A percentile compares a stretch with the other conserved stretches of the same genome.
Evolutionary conservation across 768 basidiomycete genomes (phyloP).

Genomic region (Boletus tylopilopsis): DNA sequence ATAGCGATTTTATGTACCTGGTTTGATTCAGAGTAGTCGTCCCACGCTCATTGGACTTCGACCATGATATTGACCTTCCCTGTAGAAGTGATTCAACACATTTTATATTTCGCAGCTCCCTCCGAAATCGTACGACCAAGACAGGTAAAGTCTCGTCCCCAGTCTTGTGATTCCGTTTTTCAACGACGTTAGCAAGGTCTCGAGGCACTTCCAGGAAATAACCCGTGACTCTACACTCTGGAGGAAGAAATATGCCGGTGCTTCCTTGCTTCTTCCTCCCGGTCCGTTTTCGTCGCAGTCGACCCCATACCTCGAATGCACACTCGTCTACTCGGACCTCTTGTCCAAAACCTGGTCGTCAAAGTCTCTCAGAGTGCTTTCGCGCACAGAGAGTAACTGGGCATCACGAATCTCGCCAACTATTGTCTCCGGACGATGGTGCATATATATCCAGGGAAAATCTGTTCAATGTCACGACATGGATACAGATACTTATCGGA

Average conservation of each 20-base stretch:
- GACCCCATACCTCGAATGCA: neutral
- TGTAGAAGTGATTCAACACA: conserved; percentile 1
- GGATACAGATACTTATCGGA: neutral
- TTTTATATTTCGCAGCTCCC: neutral
- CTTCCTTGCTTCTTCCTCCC: neutral
- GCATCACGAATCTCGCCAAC: too few species aligned
- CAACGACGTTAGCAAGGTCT: neutral
- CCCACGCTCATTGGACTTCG: too few species aligned
- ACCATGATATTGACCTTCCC: neutral
- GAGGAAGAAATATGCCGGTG: neutral
- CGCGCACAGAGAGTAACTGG: neutral
- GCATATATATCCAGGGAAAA: neutral
- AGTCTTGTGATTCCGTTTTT: neutral
- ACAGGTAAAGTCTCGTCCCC: neutral
- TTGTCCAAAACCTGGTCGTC: neutral
- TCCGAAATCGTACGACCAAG: neutral
- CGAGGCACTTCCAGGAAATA: neutral
- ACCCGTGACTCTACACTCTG: neutral
- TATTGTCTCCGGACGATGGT: neutral
- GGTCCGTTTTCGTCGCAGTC: neutral
- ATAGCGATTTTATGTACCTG: too few species aligned
- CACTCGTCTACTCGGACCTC: neutral
- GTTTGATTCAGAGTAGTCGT: too few species aligned
- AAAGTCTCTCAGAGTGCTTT: neutral
- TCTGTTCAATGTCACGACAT: neutral